Conservation (phyloP, 352 stramenopile genomes). For the Thalassiosira pacifica region DNA sequence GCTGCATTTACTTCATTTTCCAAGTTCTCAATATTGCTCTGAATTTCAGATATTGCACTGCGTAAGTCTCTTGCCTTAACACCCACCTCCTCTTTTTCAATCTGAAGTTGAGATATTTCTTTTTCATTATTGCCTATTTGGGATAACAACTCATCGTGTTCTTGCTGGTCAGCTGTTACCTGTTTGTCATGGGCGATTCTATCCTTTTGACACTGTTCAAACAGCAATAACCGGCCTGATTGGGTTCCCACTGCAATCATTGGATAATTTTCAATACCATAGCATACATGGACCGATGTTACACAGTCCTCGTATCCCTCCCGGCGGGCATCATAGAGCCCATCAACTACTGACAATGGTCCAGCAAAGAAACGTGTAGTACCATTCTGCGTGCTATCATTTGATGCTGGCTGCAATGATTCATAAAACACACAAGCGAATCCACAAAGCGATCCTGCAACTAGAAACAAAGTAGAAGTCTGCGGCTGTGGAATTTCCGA, state of each 20-base stretch:
- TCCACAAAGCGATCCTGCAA: slow-evolving; percentile 62
- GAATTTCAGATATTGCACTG: slow-evolving; percentile 23
- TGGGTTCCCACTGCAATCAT: slow-evolving; percentile 63
- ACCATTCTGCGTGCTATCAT: neutral
- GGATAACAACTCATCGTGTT: slow-evolving; percentile 20
- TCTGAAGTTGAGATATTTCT: slow-evolving; percentile 39
- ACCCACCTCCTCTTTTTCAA: slow-evolving; percentile 33
- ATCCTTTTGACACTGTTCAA: slow-evolving; percentile 24
- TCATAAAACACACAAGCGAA: slow-evolving; percentile 72
- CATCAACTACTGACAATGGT: slow-evolving; percentile 53
- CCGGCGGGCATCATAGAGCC: slow-evolving; percentile 37
- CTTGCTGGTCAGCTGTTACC: neutral
- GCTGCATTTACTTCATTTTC: neutral
- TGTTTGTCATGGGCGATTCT: neutral
- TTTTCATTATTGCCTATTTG: slow-evolving; percentile 22
- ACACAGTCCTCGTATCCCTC: slow-evolving; percentile 55
- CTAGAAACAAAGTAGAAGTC: slow-evolving; percentile 35
- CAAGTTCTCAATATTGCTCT: slow-evolving; percentile 28
- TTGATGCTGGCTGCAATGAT: neutral
- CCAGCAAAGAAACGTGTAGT: slow-evolving; percentile 41
- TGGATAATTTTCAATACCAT: neutral
- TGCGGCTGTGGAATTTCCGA: neutral
- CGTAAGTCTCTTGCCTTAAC: neutral
- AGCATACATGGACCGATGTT: slow-evolving; percentile 47
- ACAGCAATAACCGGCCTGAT: slow-evolving; percentile 46